Base-by-base conservation (phyloP, 495 filamentous ascomycete species). In the Penicillium cosmopolitanum region DNA sequence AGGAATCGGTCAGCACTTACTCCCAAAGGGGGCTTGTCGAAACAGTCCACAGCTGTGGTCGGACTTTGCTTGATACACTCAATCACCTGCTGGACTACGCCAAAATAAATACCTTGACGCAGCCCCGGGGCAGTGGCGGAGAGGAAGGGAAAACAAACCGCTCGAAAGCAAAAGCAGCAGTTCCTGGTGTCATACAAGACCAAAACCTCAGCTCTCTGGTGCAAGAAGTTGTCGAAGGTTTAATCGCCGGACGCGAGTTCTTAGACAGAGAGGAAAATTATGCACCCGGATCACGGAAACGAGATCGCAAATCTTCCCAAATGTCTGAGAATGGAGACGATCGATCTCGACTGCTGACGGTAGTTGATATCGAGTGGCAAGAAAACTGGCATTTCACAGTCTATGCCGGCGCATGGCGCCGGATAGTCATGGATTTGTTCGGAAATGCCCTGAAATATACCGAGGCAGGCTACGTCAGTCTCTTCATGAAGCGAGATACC, bases 361-460 rank as follows among this genome's bases (percentile, higher is more conserved):
- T 7, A 67, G 67, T 89, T 15, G 82, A 85, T 58, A 79, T 89
- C 36, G 81, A 87, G 51, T 72, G 73, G 9, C 63, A 74, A 5
- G 67, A 70, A 9, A 74, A 80, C 51, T 88, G 84, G 77, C 63
- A 77, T 18, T 85, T 87, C 62, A 67, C 71, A 3, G 81, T 82
- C 0, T 79, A 89, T 16, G 81, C 86, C 0, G 87, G 87, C 4
- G 88, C 85, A 0, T 79, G 88, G 70, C 76, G 85, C 21, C 74
- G 89, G 23, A 78, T 91, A 13, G 77, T 92, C 25, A 87, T 90
- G 84, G 91, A 93, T 63, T 66, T 92, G 2, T 80, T 89, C 38
- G 86, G 89, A 12, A 93, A 93, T 65, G 82, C 89, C 0, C 73
- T 91, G 47, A 93, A 93, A 60, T 91, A 87, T 61, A 90, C 85